Percentiles rank a stretch among this genome's conserved stretches.
These are phyloP conservation scores for Trichoderma gamsii DNA, from an alignment of 495 filamentous ascomycete genomes.

Conservation along the genomic window DNA sequence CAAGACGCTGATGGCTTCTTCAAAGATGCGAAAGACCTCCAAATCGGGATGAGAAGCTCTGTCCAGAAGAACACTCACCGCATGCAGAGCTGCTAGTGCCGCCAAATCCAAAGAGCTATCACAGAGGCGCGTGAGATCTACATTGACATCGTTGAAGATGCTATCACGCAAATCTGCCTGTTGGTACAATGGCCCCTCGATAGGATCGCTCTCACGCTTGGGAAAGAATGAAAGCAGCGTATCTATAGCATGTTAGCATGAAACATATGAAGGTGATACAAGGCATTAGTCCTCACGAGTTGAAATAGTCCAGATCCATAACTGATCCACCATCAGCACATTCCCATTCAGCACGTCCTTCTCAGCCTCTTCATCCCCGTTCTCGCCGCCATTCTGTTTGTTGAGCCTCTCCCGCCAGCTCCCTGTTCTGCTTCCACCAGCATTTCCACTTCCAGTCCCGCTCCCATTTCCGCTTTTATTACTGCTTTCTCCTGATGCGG, in stretches of 20 bases:
- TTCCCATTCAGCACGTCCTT: slow-evolving; percentile 50
- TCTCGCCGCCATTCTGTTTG: slow-evolving; percentile 17
- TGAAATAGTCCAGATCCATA: slow-evolving; percentile 64
- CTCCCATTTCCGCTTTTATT: not conserved
- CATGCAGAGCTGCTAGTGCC: slow-evolving; percentile 55
- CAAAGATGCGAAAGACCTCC: slow-evolving; percentile 61
- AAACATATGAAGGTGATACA: not conserved
- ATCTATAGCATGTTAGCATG: slow-evolving; percentile 21
- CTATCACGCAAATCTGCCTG: slow-evolving; percentile 58
- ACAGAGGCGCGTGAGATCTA: slow-evolving; percentile 58
- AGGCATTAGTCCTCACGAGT: too few relatives aligned
- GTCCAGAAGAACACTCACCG: slow-evolving; percentile 57
- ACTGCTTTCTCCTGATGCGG: not conserved
- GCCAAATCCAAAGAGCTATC: slow-evolving; percentile 58
- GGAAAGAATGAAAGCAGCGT: slow-evolving; percentile 57
- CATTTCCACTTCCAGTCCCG: not conserved
- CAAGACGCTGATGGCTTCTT: slow-evolving; percentile 60
- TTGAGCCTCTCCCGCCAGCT: slow-evolving; percentile 8
- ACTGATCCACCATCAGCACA: slow-evolving; percentile 63
- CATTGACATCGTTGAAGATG: slow-evolving; percentile 63
- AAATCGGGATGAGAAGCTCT: slow-evolving; percentile 52
- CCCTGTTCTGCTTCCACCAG: not conserved
- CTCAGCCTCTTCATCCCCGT: slow-evolving; percentile 27
- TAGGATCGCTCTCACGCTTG: slow-evolving; percentile 39
- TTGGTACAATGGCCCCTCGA: slow-evolving; percentile 53